Conservation (phyloP, 352 stramenopile species). For the Blastocystis sp. region DNA sequence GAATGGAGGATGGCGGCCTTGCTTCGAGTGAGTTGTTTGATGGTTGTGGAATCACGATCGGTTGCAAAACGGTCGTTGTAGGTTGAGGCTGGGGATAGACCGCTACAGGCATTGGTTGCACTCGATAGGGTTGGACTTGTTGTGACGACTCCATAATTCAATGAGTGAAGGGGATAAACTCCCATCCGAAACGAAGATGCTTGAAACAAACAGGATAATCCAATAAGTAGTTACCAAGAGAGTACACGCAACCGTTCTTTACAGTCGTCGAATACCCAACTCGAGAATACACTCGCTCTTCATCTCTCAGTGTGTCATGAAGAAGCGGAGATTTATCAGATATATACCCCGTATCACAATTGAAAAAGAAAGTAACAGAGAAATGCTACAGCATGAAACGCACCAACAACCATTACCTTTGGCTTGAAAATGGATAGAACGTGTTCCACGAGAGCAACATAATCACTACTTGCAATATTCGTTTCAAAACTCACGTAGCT, state of each 20-base stretch:
- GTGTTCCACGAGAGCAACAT: conserved; percentile 65
- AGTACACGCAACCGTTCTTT: neutral
- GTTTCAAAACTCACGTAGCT: conserved; percentile 95
- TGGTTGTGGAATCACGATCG: neutral
- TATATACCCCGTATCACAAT: neutral
- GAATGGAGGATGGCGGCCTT: neutral
- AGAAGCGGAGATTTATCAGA: neutral
- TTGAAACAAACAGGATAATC: neutral
- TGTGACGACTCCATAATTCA: neutral
- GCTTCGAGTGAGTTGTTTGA: neutral
- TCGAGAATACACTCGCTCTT: neutral
- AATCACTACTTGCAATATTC: conserved; percentile 76
- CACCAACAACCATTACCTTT: conserved; percentile 60
- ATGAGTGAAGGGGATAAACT: neutral
- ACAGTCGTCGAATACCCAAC: neutral
- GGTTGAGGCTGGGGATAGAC: conserved; percentile 3
- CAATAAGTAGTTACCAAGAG: conserved; percentile 36
- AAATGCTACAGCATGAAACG: conserved; percentile 8
- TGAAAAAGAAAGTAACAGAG: neutral
- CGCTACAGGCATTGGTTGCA: neutral
- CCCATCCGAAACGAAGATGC: neutral
- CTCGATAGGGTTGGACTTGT: neutral
- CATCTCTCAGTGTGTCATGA: neutral
- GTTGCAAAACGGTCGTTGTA: conserved; percentile 25
- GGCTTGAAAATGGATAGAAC: conserved; percentile 92